Evolutionary conservation across 176 grass and related monocot genomes (phyloP).

Genomic region (Aegilops umbellulata): DNA sequence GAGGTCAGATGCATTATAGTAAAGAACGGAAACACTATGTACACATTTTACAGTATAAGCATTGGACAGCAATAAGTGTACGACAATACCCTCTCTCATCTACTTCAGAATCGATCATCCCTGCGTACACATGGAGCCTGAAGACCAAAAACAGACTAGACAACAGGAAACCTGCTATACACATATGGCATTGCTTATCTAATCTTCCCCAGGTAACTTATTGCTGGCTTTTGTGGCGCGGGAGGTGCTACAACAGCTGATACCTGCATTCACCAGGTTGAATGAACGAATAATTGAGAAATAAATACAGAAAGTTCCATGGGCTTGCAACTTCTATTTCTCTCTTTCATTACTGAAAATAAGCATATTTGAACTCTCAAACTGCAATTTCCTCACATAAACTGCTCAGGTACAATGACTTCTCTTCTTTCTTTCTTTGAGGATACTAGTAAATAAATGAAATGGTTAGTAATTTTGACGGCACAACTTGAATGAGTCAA

Average conservation of each 20-base stretch:
- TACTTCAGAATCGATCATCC: constrained; percentile 88
- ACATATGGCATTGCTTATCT: background rate
- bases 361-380: background rate
- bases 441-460: background rate
- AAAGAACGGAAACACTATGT: background rate
- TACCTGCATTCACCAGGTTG: constrained; percentile 45
- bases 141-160: background rate
- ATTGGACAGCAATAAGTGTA: background rate
- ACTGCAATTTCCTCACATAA: background rate
- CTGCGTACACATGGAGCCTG: constrained; percentile 88
- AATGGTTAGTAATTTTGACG: no score
- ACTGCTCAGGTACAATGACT: constrained; percentile 11
- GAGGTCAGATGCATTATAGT: background rate
- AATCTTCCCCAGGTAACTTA: constrained; percentile 80
- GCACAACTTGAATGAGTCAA: background rate
- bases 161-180: constrained; percentile 16
- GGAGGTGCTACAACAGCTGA: constrained; percentile 89
- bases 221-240: constrained; percentile 70
- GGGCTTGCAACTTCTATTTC: constrained; percentile 50
- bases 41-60: background rate
- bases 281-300: background rate
- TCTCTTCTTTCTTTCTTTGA: background rate
- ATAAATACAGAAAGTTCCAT: background rate
- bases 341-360: background rate
- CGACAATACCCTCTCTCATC: constrained; percentile 90